These are phyloP conservation scores for Suillus hirtellus DNA, from an alignment of 768 basidiomycete species.

Conservation along the genomic window DNA sequence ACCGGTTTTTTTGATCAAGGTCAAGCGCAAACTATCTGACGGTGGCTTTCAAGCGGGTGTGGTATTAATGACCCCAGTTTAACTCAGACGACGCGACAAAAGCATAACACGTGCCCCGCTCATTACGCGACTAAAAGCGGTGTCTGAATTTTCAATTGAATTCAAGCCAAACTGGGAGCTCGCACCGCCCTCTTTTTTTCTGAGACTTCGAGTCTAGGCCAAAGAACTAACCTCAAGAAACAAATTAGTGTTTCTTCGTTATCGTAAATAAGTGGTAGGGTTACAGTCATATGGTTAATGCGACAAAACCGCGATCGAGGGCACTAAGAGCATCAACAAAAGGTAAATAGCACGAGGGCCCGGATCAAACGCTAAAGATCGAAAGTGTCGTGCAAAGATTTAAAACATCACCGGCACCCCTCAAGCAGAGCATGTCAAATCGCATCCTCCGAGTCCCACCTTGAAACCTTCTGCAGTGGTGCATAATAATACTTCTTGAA, in stretches of 20 bases:
- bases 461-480: constrained; percentile 68
- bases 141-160: constrained; percentile 1
- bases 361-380: neutral
- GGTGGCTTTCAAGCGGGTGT: neutral
- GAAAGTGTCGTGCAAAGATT: neutral
- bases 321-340: neutral
- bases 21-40: neutral
- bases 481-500: constrained; percentile 85
- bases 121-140: neutral
- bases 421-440: constrained; percentile 16
- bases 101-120: neutral
- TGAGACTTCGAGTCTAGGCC: neutral
- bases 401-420: neutral
- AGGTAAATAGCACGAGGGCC: neutral
- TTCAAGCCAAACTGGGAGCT: neutral
- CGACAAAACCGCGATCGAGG: neutral
- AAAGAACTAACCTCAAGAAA: neutral
- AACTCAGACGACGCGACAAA: constrained; percentile 3
- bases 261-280: neutral
- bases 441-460: constrained; percentile 75
- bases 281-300: neutral
- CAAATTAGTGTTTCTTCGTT: constrained; percentile 1
- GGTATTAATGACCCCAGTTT: constrained; percentile 2
- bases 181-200: neutral
- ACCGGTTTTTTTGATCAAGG: neutral